Base-by-base conservation (phyloP, 306 rosid genomes). In the Fragaria vesca region DNA sequence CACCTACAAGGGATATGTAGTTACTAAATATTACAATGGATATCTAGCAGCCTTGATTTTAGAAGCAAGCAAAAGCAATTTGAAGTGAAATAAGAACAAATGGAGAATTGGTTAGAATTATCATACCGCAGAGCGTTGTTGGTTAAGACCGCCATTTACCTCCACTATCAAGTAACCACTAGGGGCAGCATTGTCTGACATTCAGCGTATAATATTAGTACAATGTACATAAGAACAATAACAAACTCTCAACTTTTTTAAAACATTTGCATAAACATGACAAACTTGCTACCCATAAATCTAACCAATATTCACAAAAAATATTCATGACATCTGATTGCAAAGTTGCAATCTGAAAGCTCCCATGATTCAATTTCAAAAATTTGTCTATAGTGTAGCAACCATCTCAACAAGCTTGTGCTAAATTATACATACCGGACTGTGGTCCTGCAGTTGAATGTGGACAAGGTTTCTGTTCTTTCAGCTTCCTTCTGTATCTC, bases 71-170 rank as follows among this genome's bases (percentile, higher is more conserved):
- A 80, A 40, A 24, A 5, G 10, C 48, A 60, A 60, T 11, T 28
- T 34, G 12, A 32, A 66, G 34, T 42, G 11, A 50, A 38, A 52
- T n/a, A 36, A 60, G 32, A 71, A 26, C 5, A 34, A n/a, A 42
- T 24, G 54, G 36, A 55, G 71, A 32, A 84, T 66, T 69, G 63
- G 65, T 40, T 68, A 36, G 47, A 12, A 76, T 70, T 52, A 61
- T 63, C 88, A 50, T 85, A 95, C 99, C 52, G 98, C 97, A 60
- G 97, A 93, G 66, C 97, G 91, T 73, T 95, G 99, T 84, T 95
- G 99, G 87, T 95, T 95, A 77, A 95, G 99, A 73, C 98, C 99
- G 20, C 97, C 99, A 85, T 93, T 95, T 60, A 91, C 99, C 90
- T 93, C 97, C 69, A 95, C 95, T 75, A 95, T 80, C 76, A 95